Conservation (phyloP, 75 land plant species). For the Ceratopteris richardii region DNA sequence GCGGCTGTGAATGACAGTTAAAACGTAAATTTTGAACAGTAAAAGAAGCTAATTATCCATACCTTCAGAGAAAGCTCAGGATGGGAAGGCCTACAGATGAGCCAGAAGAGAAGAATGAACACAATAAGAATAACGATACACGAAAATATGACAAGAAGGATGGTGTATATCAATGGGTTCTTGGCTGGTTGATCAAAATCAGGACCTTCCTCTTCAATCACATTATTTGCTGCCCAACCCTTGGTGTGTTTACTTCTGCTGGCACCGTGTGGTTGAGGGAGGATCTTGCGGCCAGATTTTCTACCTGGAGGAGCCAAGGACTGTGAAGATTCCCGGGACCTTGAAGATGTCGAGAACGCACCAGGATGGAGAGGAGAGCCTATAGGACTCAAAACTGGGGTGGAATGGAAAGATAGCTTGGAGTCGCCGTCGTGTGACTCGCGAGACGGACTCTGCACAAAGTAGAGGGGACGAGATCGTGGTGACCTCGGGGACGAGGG, state of each 20-base stretch:
- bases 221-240: conserved; percentile 17
- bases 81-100: conserved; percentile 44
- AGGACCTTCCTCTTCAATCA: conserved; percentile 25
- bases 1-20: too few species aligned
- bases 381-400: conserved; percentile 28
- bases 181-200: conserved; percentile 9
- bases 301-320: conserved; percentile 5
- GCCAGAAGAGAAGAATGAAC: conserved; percentile 65
- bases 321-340: conserved; percentile 7
- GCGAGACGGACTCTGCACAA: conserved; percentile 58
- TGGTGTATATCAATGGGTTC: conserved; percentile 17
- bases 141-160: conserved; percentile 29
- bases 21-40: too few species aligned
- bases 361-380: conserved; percentile 36
- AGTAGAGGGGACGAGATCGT: conserved; percentile 13
- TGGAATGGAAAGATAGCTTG: conserved; percentile 24
- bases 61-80: conserved; percentile 58
- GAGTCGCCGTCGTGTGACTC: conserved; percentile 39
- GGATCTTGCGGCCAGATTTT: conserved; percentile 28
- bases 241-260: background rate
- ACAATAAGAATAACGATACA: conserved; percentile 43
- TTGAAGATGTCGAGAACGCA: conserved; percentile 5
- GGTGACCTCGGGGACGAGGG: conserved; percentile 26
- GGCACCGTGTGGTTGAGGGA: conserved; percentile 31
- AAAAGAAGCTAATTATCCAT: too few species aligned